These are phyloP conservation scores for Colletotrichum limetticola DNA, from an alignment of 2,329 filamentous ascomycete genomes.

Conservation along the genomic window DNA sequence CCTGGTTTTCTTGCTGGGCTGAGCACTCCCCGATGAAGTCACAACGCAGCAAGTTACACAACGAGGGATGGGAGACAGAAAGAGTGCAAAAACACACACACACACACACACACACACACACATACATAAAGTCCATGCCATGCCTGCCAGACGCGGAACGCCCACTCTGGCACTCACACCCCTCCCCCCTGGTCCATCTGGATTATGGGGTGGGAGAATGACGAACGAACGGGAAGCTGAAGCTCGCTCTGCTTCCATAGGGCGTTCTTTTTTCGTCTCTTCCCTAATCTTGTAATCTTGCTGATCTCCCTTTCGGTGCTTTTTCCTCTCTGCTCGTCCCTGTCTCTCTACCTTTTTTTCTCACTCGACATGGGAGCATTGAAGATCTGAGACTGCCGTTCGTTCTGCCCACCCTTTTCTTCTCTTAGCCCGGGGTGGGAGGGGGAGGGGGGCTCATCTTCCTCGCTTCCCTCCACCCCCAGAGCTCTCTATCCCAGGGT, in stretches of 20 bases:
- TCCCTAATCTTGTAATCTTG: background rate
- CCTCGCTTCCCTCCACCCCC: background rate
- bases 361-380: background rate
- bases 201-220: slow-evolving; percentile 15
- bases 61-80: background rate
- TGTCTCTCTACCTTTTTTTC: background rate
- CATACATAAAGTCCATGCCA: background rate
- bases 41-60: slow-evolving; percentile 1
- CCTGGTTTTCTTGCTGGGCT: background rate
- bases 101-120: background rate
- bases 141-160: slow-evolving; percentile 11
- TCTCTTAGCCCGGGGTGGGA: background rate
- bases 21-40: background rate
- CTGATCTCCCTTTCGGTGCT: background rate
- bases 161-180: background rate
- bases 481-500: slow-evolving; percentile 6
- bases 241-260: background rate
- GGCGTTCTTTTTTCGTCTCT: slow-evolving; percentile 7
- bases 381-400: slow-evolving; percentile 1
- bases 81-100: background rate
- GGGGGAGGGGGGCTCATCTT: background rate
- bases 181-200: background rate
- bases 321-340: background rate
- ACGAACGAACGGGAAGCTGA: slow-evolving; percentile 22
- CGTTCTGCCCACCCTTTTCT: background rate